These are phyloP conservation scores for Pseudogymnoascus sp. DNA, from an alignment of 2,329 filamentous ascomycete genomes.

Conservation along the genomic window DNA sequence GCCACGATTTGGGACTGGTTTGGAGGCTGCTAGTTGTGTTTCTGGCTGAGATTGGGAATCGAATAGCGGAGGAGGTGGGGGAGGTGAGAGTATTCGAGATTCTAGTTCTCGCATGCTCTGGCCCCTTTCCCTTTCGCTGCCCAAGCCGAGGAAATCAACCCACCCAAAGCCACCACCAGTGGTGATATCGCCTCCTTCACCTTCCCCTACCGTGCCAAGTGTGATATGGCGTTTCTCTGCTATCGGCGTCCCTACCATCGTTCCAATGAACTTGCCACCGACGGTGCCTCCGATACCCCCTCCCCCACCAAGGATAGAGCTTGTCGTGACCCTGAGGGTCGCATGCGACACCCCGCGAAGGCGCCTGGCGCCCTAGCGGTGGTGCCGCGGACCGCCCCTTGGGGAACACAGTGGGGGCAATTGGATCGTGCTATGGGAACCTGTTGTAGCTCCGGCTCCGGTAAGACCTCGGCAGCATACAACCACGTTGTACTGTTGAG, in stretches of 20 bases:
- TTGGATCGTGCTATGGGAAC: too few relatives aligned
- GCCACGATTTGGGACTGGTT: constrained; percentile 32
- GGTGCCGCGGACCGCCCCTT: too few relatives aligned
- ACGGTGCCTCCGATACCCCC: constrained; percentile 83
- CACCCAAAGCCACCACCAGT: constrained; percentile 84
- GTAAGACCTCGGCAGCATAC: too few relatives aligned
- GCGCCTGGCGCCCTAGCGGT: too few relatives aligned
- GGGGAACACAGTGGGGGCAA: too few relatives aligned
- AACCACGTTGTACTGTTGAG: too few relatives aligned
- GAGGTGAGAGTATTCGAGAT: constrained; percentile 28
- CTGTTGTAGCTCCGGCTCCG: too few relatives aligned
- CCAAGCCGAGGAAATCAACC: constrained; percentile 91
- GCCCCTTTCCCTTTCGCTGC: constrained; percentile 79
- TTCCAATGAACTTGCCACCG: constrained; percentile 83
- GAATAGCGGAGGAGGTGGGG: constrained; percentile 22
- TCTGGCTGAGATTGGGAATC: neutral
- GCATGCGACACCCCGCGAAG: too few relatives aligned
- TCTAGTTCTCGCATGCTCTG: constrained; percentile 60
- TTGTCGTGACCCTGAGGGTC: too few relatives aligned
- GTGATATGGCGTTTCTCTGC: constrained; percentile 78
- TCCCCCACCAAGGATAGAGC: constrained; percentile 65
- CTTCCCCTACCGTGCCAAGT: constrained; percentile 58
- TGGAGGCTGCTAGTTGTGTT: neutral
- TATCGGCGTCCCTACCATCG: constrained; percentile 85
- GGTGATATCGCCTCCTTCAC: constrained; percentile 45